Base-by-base conservation (phyloP, 1,139 yeast species). In the Yarrowia galli region DNA sequence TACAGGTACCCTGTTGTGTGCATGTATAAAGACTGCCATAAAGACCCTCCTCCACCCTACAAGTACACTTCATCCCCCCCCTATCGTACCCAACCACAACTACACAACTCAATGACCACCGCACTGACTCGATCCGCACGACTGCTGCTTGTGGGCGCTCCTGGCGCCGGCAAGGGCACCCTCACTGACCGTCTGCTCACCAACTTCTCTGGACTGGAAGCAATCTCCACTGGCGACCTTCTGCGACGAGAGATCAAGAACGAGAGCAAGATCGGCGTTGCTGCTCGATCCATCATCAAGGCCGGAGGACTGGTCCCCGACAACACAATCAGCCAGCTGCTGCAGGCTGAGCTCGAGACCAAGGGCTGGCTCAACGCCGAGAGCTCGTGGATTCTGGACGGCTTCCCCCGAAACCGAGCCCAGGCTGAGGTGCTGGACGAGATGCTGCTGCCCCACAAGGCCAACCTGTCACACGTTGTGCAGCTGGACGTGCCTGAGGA, bases 131-230 rank as follows among this genome's bases (percentile, higher is more conserved):
- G 63, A 58, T 51, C 68, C 23, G 68, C 68, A 20, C 54, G 68
- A 45, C 63, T 65, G 45, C 65, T 65, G 40, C 42, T 65, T 25
- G 63, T 65, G 20, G 98, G 98, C 6, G 97, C 98, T 0, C 98
- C 98, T 0, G 98, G 98, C 0, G 84, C 97, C 0, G 98, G 98
- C 2, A 93, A 93, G 75, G 98, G 98, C 1, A 93, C 98, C 0
- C 91, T 89, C 72, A 89, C 97, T 0, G 79, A 88, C 1, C 82
- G 87, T 69, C 80, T 93, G 15, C 77, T 89, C 69, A 82, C 84
- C 67, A 80, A 81, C 64, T 84, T 89, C 70, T 84, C 88, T 1
- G 75, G 73, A 64, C 74, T 81, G 69, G 77, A 81, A 23, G 80
- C 93, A 0, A 80, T 93, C 23, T 87, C 97, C 1, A 89, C 97